A percentile compares a stretch with the other conserved stretches of the same genome.
These are phyloP conservation scores for Exophiala sp. DNA, from an alignment of 2,329 filamentous ascomycete genomes.

Conservation along the genomic window DNA sequence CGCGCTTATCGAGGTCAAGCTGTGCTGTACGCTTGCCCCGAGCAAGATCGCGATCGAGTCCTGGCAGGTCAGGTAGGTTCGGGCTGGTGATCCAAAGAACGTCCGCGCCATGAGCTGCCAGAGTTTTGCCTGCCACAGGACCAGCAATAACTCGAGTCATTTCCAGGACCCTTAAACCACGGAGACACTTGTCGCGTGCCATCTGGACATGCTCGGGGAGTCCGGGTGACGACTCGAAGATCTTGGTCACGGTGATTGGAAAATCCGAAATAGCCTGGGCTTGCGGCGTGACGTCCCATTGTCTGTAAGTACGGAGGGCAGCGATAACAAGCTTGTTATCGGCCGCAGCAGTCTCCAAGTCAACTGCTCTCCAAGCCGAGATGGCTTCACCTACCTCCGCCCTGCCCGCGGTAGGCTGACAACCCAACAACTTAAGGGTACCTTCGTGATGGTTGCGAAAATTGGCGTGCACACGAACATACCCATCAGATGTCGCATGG, in stretches of 20 bases:
- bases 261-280: conserved; percentile 43
- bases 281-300: conserved; percentile 54
- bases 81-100: conserved; percentile 41
- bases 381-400: conserved; percentile 41
- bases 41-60: conserved; percentile 36
- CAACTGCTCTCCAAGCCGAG: conserved; percentile 41
- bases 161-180: conserved; percentile 40
- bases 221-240: conserved; percentile 27
- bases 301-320: conserved; percentile 47
- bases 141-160: conserved; percentile 41
- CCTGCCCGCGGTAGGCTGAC: conserved; percentile 34
- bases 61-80: conserved; percentile 35
- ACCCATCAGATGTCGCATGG: conserved; percentile 50
- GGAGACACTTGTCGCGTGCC: conserved; percentile 33
- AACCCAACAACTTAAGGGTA: conserved; percentile 43
- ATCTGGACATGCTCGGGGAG: not conserved
- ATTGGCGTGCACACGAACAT: conserved; percentile 54
- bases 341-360: conserved; percentile 49
- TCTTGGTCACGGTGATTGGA: conserved; percentile 45
- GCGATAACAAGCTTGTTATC: conserved; percentile 45
- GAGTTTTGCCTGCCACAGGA: conserved; percentile 36
- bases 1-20: conserved; percentile 33
- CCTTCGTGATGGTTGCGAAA: conserved; percentile 52
- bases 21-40: conserved; percentile 39
- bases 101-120: conserved; percentile 41